Evolutionary conservation across 495 filamentous ascomycete genomes (phyloP), one percentile per base, ranked within the genome.

Genomic region (Lentithecium fluviatile): DNA sequence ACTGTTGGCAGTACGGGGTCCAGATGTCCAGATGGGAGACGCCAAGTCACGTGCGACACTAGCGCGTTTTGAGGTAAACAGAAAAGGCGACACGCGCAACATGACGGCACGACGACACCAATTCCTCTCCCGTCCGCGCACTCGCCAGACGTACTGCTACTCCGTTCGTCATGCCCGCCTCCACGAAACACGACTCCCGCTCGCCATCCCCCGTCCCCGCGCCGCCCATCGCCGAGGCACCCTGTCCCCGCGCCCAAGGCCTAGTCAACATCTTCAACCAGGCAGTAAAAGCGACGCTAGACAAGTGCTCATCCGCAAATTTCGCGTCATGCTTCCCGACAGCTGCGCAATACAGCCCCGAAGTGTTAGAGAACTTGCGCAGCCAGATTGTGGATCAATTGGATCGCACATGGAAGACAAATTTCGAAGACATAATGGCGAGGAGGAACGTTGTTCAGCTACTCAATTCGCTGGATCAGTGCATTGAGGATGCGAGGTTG

Each of bases 301-400:
- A 80, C 56, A 86, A 88, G 60, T 84, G 90, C 72, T 85, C 80
- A 36, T 89, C 87, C 71, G 78, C 79, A 46, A 91, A 90, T 69
- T 96, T 98, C 69, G 80, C 86, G 0, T 78, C 85, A 20, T 98
- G 94, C 72, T 98, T 95, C 73, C 94, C 94, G 0, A 92, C 89
- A 2, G 81, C 90, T 7, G 87, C 91, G 20, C 74, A 76, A 60
- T 74, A 86, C 65, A 87, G 86, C 26, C 86, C 89, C 0, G 85
- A 80, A 20, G 56, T 48, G 11, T 52, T 77, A 48, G 68, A 73
- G 34, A 23, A 56, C n/a, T 42, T 77, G 10, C 66, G 68, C 23
- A 51, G 46, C 40, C 66, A 74, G 29, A 73, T 76, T 42, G 65
- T 64, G 0, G 57, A 64, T 29, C 60, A 70, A 40, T 45, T 76